Evolutionary conservation across 768 basidiomycete genomes (phyloP).

Genomic region (Mycena pura): DNA sequence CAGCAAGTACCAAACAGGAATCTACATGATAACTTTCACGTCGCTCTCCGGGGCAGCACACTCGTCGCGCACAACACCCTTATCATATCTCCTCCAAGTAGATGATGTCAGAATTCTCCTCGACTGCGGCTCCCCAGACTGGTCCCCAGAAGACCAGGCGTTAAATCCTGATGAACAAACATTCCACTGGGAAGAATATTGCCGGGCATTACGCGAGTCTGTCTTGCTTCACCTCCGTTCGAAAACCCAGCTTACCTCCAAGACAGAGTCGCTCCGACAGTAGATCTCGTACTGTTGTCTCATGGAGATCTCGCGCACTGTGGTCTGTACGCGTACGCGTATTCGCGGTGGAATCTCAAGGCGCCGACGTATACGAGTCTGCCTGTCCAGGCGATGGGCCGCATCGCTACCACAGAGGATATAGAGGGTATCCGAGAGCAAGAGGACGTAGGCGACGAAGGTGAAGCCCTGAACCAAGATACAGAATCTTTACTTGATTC

Average conservation of each 20-base stretch:
- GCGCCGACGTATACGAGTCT: slow-evolving; percentile 94
- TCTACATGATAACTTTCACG: slow-evolving; percentile 89
- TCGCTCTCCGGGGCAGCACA: slow-evolving; percentile 87
- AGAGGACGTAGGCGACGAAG: slow-evolving; percentile 64
- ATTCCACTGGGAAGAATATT: slow-evolving; percentile 70
- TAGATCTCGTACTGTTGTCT: slow-evolving; percentile 92
- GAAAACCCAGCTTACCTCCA: slow-evolving; percentile 16
- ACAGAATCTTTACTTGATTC: slow-evolving; percentile 33
- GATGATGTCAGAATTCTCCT: slow-evolving; percentile 94
- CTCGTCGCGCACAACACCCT: slow-evolving; percentile 64
- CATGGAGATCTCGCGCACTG: slow-evolving; percentile 91
- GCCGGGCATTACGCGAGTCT: slow-evolving; percentile 69
- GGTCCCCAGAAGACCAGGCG: slow-evolving; percentile 64
- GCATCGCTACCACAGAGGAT: slow-evolving; percentile 90
- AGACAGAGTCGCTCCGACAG: slow-evolving; percentile 78
- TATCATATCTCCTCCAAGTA: slow-evolving; percentile 89
- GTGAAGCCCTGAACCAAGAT: slow-evolving; percentile 34
- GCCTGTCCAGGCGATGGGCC: slow-evolving; percentile 94
- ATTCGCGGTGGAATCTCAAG: slow-evolving; percentile 84
- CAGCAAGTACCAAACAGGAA: neutral
- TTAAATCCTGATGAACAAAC: slow-evolving; percentile 39
- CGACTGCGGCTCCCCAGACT: slow-evolving; percentile 93
- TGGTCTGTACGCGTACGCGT: slow-evolving; percentile 93
- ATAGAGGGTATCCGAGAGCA: slow-evolving; percentile 82
- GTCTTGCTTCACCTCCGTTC: slow-evolving; percentile 33